These are phyloP conservation scores for Miscanthus lutarioriparius DNA, from an alignment of 176 grass and related monocot genomes.

Conservation along the genomic window DNA sequence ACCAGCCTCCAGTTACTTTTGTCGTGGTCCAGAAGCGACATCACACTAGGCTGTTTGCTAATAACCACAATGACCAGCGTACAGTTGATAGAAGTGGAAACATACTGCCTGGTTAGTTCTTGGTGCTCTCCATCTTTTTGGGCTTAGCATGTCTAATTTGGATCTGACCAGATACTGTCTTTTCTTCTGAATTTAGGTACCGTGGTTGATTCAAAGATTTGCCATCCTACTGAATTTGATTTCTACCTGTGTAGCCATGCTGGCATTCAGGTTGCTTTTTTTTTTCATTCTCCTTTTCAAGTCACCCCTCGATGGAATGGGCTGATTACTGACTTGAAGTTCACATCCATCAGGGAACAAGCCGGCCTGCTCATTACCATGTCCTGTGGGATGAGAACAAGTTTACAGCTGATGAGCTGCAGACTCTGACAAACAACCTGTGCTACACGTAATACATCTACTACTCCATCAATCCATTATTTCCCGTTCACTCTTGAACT, in stretches of 20 bases:
- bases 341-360: slow-evolving; percentile 66
- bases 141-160: not conserved
- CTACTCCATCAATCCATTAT: not conserved
- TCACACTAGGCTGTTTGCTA: slow-evolving; percentile 92
- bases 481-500: not conserved
- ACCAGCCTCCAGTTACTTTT: slow-evolving; percentile 96
- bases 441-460: slow-evolving; percentile 86
- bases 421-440: slow-evolving; percentile 92
- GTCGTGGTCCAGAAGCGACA: slow-evolving; percentile 98
- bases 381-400: slow-evolving; percentile 99
- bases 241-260: slow-evolving; percentile 98
- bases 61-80: slow-evolving; percentile 80
- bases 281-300: not conserved
- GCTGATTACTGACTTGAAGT: slow-evolving; percentile 24
- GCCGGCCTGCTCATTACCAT: slow-evolving; percentile 93
- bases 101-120: slow-evolving; percentile 86
- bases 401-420: slow-evolving; percentile 90
- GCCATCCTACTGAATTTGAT: slow-evolving; percentile 98
- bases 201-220: slow-evolving; percentile 95
- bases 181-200: slow-evolving; percentile 57
- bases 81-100: slow-evolving; percentile 88
- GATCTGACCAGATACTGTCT: not conserved
- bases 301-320: not conserved
- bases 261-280: slow-evolving; percentile 76
- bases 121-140: not conserved